Base-by-base conservation (phyloP, 306 rosid genomes). In the Gillenia trifoliata region DNA sequence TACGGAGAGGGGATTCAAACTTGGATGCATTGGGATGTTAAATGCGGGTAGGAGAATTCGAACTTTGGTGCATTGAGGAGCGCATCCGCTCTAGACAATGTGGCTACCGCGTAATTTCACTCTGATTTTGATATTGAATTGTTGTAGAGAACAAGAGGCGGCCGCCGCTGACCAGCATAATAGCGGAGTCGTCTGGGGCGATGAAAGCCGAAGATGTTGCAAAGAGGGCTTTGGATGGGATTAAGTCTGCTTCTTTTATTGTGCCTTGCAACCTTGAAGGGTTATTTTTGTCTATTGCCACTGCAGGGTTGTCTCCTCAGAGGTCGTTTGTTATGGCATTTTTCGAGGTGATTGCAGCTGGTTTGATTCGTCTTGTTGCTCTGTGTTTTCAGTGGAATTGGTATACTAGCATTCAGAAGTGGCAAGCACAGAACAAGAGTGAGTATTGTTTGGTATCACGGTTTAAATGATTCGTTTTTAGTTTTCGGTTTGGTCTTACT, bases 131-230 rank as follows among this genome's bases (percentile, higher is more conserved):
- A 54, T 8, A 3, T 54, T 54, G 26, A 57, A 22, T 57, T 49
- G 29, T 70, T 75, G 74, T 92, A 93, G 98, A 93, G 81, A 83
- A 47, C 74, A 89, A 90, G 90, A 81, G n/a, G 72, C 83, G 83
- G 64, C 97, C 96, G 1, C 86, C 78, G 83, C 83, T 91, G 72
- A 93, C 97, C 82, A 78, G 80, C 72, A 77, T 91, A 75, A 87
- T 93, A 59, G 89, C 92, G 3, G 74, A 81, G 64, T 86, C 96
- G 8, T 88, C 96, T 45, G 90, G 91, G 71, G 76, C 68, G 40
- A 93, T 91, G 97, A 88, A 87, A 79, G 88, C 97, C 11, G 94
- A 93, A 22, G 92, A 84, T 40, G 98, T 93, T 72, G 98, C 98
- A 41, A 78, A 72, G 87, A 93, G 75, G 76, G 80, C 97, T 69